Conservation (phyloP, 2,329 filamentous ascomycete genomes). For the Ceratocystis papillata region DNA sequence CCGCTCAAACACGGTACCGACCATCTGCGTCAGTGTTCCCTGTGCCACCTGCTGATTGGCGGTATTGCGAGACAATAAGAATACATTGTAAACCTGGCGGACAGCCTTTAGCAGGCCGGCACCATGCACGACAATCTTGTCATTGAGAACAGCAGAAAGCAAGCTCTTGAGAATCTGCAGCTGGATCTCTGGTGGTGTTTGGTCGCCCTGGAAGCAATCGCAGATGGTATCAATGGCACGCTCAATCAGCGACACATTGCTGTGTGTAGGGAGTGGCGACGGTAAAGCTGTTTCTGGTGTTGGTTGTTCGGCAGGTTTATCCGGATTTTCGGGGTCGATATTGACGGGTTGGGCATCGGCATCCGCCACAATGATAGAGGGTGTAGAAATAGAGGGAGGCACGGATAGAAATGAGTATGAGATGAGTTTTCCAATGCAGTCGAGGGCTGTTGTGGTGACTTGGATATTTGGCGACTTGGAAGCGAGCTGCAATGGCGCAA, state of each 20-base stretch:
- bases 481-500: slow-evolving; percentile 79
- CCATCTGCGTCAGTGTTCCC: slow-evolving; percentile 95
- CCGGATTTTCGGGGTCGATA: neutral
- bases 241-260: slow-evolving; percentile 69
- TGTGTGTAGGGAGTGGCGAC: slow-evolving; percentile 28
- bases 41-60: slow-evolving; percentile 96
- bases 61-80: slow-evolving; percentile 84
- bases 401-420: slow-evolving; percentile 97
- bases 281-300: slow-evolving; percentile 30
- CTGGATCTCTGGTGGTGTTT: slow-evolving; percentile 82
- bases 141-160: slow-evolving; percentile 87
- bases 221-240: slow-evolving; percentile 98
- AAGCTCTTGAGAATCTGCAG: slow-evolving; percentile 97
- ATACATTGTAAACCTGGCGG: slow-evolving; percentile 97
- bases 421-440: slow-evolving; percentile 97
- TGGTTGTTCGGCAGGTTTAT: slow-evolving; percentile 34
- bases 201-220: slow-evolving; percentile 96
- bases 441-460: slow-evolving; percentile 78
- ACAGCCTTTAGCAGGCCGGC: slow-evolving; percentile 93
- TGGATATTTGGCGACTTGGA: slow-evolving; percentile 77
- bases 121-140: slow-evolving; percentile 97
- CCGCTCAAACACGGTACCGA: slow-evolving; percentile 92
- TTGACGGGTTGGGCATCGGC: slow-evolving; percentile 13
- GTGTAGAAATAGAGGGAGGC: slow-evolving; percentile 5
- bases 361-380: neutral